Conservation (phyloP, 371 early-diverging fungal species). For the Choanephora cucurbitarum region DNA sequence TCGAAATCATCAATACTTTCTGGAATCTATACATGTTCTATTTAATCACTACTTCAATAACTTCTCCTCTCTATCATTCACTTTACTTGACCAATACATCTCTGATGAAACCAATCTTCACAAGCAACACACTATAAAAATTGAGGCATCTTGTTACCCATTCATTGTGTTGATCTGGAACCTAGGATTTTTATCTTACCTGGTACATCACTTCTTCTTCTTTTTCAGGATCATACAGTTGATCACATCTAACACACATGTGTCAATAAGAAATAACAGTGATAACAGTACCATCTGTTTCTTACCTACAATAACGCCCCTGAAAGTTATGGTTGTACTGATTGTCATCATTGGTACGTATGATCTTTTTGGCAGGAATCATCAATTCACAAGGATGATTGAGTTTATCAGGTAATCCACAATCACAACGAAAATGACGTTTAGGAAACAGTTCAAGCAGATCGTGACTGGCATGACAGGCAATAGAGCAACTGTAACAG, state of each 20-base stretch:
- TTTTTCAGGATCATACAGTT: slow-evolving; percentile 68
- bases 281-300: no score
- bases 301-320: slow-evolving; percentile 79
- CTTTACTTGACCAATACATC: slow-evolving; percentile 73
- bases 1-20: slow-evolving; percentile 65
- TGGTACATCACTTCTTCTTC: slow-evolving; percentile 80
- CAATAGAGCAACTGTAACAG: slow-evolving; percentile 81
- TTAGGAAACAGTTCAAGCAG: slow-evolving; percentile 85
- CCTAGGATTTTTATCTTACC: no score
- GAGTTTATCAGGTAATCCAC: slow-evolving; percentile 64
- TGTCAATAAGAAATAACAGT: neutral
- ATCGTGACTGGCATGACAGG: slow-evolving; percentile 81
- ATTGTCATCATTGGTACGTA: slow-evolving; percentile 61
- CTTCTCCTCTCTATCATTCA: no score
- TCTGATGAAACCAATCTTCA: slow-evolving; percentile 87
- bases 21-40: slow-evolving; percentile 63
- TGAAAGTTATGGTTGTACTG: slow-evolving; percentile 79
- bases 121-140: slow-evolving; percentile 72
- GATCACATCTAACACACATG: slow-evolving; percentile 58
- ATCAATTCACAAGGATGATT: slow-evolving; percentile 38
- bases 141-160: neutral
- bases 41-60: no score
- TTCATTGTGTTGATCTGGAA: neutral
- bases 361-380: slow-evolving; percentile 36
- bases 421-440: slow-evolving; percentile 84